Evolutionary conservation across 106 monocot genomes (phyloP).

Genomic region (Gastrodia elata): DNA sequence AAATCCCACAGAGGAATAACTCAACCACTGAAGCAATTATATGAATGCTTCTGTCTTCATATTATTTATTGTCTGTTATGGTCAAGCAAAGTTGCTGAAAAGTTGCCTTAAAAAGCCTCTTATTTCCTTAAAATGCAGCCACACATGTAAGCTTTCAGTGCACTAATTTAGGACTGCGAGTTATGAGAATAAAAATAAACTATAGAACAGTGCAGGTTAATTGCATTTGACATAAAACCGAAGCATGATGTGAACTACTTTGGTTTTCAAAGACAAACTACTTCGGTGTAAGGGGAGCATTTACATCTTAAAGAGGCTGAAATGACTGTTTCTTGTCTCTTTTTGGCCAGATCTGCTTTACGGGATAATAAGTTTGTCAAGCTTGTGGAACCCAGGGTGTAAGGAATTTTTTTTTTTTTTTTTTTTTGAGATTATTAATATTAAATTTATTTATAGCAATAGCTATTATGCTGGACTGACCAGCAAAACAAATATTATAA

Average conservation of each 20-base stretch:
- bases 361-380: no score
- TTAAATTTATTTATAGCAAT: no score
- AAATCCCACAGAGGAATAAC: conserved; percentile 2
- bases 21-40: not conserved
- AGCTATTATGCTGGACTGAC: no score
- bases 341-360: not conserved
- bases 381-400: no score
- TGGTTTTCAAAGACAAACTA: not conserved
- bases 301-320: not conserved
- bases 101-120: not conserved
- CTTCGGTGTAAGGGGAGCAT: not conserved
- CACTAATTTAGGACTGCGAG: not conserved
- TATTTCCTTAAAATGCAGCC: not conserved
- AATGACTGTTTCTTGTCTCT: conserved; percentile 2
- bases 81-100: no score
- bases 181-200: not conserved
- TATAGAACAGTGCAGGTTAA: not conserved
- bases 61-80: no score
- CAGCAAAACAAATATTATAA: no score
- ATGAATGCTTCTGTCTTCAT: not conserved
- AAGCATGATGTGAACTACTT: not conserved
- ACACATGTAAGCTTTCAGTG: not conserved
- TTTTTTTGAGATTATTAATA: no score
- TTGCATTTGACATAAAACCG: not conserved
- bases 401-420: no score